These are phyloP conservation scores for Talinum fruticosum DNA, from an alignment of 148 eudicot species.

Conservation along the genomic window DNA sequence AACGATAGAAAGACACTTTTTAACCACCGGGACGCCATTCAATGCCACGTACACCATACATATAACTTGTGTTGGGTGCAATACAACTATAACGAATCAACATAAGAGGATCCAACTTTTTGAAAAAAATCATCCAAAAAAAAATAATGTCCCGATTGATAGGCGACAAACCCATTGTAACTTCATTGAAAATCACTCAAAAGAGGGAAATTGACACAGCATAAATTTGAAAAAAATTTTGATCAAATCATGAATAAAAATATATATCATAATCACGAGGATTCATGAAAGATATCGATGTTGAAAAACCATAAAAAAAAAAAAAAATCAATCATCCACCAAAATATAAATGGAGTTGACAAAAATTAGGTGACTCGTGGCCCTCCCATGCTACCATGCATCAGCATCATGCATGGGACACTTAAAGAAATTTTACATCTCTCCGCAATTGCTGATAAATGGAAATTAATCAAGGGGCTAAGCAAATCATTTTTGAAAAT, in stretches of 20 bases:
- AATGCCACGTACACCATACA: not conserved
- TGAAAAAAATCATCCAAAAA: not conserved
- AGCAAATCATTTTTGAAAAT: no score
- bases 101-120: not conserved
- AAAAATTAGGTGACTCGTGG: not conserved
- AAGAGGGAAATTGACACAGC: not conserved
- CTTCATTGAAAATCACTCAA: not conserved
- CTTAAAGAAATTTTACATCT: not conserved
- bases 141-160: not conserved
- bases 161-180: not conserved
- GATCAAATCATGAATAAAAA: not conserved
- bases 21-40: not conserved
- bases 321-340: not conserved
- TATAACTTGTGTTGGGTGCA: not conserved
- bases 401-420: not conserved
- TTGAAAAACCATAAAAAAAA: no score
- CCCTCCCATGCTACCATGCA: not conserved
- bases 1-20: no score
- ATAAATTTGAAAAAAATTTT: not conserved
- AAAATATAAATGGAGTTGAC: not conserved
- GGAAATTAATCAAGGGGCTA: no score
- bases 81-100: not conserved
- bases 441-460: not conserved
- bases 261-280: no score
- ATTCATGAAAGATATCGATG: not conserved